Evolutionary conservation across 371 early-diverging fungal genomes (phyloP), one percentile per base, ranked within the genome.

Genomic region (Saksenaea oblongispora): DNA sequence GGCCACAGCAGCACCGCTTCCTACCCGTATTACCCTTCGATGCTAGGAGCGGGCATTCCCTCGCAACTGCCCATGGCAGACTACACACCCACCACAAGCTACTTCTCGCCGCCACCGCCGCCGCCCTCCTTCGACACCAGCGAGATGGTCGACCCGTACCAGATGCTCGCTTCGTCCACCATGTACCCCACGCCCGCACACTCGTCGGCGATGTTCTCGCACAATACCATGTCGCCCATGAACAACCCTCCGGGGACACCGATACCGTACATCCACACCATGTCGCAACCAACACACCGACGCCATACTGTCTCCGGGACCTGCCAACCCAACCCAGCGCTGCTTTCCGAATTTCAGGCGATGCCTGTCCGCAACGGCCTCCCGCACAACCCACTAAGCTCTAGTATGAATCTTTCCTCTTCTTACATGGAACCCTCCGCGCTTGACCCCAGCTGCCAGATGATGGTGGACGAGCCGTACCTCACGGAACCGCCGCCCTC

Each of bases 401-500:
- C 51, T 4, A 22, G 22, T 22, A 47, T 47, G 51, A 47, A 47
- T 22, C 18, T 47, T 5, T 47, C 51, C 9, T 22, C 51, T 10
- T 47, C 51, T 22, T 22, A 47, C 11, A 47, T 47, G 22, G 51
- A 22, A 18, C 24, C 51, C 22, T 5, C 51, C 7, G 22, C 22
- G 22, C 51, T 22, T 3, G 51, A 22, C 22, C 3, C n/a, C 22
- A 17, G 10, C 24, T 47, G 22, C 11, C 51, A 47, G 22, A 47
- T 47, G 51, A 26, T 47, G 51, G 24, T 47, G 2, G 51, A 47
- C 11, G 51, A 47, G 22, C 22, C 51, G 2, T 47, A 18, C 22
- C 27, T 47, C 10, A 47, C 51, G 7, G 51, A 47, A 10, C 51
- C 51, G 11, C 51, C 51, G 77, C 75, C 78, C 83, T 75, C 14